Base-by-base conservation (phyloP, 345 rosid species). In the Citrus maxima region DNA sequence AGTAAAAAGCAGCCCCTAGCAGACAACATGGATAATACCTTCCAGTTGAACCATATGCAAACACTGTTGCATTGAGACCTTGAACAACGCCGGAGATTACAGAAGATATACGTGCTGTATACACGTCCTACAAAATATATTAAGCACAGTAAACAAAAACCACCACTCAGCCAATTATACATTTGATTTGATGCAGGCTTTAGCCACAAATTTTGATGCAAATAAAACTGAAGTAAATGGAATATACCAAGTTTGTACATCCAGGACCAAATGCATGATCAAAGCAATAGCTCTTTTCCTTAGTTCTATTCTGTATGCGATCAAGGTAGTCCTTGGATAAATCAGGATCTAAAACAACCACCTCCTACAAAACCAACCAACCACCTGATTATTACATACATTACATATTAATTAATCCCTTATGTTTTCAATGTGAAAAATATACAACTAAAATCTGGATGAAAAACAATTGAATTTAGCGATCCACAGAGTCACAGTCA, bases 41-140 rank as follows among this genome's bases (percentile, higher is more conserved):
- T 85, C 99, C 99, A 40, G 99, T 95, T 22, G 99, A 91, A 81
- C 99, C 99, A 86, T 95, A 92, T 0, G 98, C 99, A 87, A 95
- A 93, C 37, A 95, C 90, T 1, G 99, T 95, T 12, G 98, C 97
- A 73, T 95, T 95, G 67, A 95, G 95, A 74, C 99, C 98, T 72
- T 91, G 95, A 40, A 92, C 95, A 87, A 95, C 93, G 24, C 99
- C 96, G 63, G 96, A 83, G 78, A 95, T 90, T 51, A 87, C 84
- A 40, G 95, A 86, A 70, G 86, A 88, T 86, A 92, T 83, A 87
- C 98, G 78, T 82, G 79, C 83, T 27, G 58, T 81, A 76, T 95
- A 95, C 1, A 94, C 91, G 82, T 88, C 91, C 99, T 95, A 88
- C 14, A 72, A 37, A 78, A 82, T 64, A 46, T n/a, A 65, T 24